A percentile compares a stretch with the other conserved stretches of the same genome.
Evolutionary conservation across 805 yeast genomes (phyloP).

Genomic region (Starmerella davenportii): DNA sequence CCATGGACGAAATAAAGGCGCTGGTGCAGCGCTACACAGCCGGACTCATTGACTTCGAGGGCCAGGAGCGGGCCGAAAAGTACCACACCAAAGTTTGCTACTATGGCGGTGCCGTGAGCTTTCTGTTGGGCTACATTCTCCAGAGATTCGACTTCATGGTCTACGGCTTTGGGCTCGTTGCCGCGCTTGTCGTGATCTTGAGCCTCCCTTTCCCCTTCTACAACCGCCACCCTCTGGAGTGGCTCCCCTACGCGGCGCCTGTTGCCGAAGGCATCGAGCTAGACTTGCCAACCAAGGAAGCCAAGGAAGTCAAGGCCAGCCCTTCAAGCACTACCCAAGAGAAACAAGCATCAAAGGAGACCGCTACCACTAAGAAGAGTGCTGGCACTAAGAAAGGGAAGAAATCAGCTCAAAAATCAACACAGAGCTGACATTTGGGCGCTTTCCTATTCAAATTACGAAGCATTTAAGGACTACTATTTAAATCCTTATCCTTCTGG

Average conservation of each 20-base stretch:
- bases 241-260: conserved; percentile 4
- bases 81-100: conserved; percentile 1
- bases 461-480: too few relatives aligned
- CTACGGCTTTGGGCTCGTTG: conserved; percentile 7
- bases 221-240: conserved; percentile 13
- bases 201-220: conserved; percentile 15
- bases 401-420: too few relatives aligned
- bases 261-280: background rate
- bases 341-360: too few relatives aligned
- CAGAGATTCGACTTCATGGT: conserved; percentile 9
- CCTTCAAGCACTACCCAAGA: too few relatives aligned
- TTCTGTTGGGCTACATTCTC: conserved; percentile 8
- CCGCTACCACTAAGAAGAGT: too few relatives aligned
- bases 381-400: too few relatives aligned
- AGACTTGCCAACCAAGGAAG: background rate
- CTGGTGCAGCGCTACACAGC: conserved; percentile 7
- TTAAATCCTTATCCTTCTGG: conserved; percentile 8
- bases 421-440: too few relatives aligned
- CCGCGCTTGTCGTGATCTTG: conserved; percentile 8
- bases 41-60: conserved; percentile 18
- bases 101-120: conserved; percentile 12
- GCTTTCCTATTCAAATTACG: too few relatives aligned
- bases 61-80: conserved; percentile 13
- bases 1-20: conserved; percentile 12
- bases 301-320: too few relatives aligned